Conservation (phyloP, 2,329 filamentous ascomycete genomes). For the Colletotrichum camelliae region DNA sequence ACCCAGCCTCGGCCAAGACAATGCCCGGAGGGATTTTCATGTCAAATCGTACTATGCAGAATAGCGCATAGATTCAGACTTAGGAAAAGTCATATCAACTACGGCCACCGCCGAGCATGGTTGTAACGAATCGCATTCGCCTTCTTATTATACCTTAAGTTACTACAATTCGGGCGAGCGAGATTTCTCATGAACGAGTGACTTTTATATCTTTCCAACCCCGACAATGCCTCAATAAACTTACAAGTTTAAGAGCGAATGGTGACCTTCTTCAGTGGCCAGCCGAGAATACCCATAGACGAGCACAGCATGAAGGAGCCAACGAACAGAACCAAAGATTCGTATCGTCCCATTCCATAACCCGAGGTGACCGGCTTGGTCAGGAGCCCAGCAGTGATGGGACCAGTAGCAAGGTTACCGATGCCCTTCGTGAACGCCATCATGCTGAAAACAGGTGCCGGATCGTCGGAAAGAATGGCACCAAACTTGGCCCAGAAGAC, state of each 20-base stretch:
- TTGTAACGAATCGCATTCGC: background rate
- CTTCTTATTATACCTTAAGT: background rate
- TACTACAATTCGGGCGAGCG: background rate
- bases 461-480: slow-evolving; percentile 30
- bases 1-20: background rate
- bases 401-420: slow-evolving; percentile 30
- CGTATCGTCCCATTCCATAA: slow-evolving; percentile 13
- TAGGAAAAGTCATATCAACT: background rate
- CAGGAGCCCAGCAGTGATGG: slow-evolving; percentile 27
- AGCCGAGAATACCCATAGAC: slow-evolving; percentile 11
- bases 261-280: slow-evolving; percentile 2
- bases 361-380: slow-evolving; percentile 8
- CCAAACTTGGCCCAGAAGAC: slow-evolving; percentile 32
- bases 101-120: background rate
- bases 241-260: background rate
- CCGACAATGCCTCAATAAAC: background rate
- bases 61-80: background rate
- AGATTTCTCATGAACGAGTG: background rate
- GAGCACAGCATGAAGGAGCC: slow-evolving; percentile 18
- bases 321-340: slow-evolving; percentile 13
- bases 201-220: background rate
- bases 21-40: background rate
- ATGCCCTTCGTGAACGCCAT: slow-evolving; percentile 35
- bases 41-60: background rate
- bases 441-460: slow-evolving; percentile 28